phyloP scores from a whole-genome alignment of 1,284 basidiomycete genomes.

The Apiotrichum akiyoshidainum region DNA sequence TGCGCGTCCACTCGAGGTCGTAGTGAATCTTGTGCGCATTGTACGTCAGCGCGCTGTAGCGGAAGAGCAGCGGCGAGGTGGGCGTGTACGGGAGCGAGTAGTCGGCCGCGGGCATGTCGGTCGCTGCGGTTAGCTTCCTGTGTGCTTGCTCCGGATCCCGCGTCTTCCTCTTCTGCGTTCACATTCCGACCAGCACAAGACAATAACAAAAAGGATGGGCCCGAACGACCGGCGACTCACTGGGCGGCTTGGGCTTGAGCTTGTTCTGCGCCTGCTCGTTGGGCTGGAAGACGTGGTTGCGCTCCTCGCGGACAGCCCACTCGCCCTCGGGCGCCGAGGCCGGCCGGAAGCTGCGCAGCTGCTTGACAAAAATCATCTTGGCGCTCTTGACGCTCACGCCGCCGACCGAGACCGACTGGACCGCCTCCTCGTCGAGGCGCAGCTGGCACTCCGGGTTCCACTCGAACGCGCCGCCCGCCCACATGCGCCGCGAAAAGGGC shows the following conservation, averaged over 20 bases:
- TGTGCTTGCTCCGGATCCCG: no score
- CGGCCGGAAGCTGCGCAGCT: slow-evolving; percentile 44
- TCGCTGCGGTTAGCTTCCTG: slow-evolving; percentile 12
- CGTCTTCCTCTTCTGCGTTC: no score
- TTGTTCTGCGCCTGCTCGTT: slow-evolving; percentile 8
- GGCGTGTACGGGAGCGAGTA: slow-evolving; percentile 62
- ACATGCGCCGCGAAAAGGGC: slow-evolving; percentile 75
- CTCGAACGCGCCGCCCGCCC: slow-evolving; percentile 70
- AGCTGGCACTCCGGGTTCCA: slow-evolving; percentile 58
- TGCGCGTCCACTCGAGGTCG: slow-evolving; percentile 58
- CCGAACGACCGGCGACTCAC: no score
- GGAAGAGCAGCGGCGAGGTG: slow-evolving; percentile 68
- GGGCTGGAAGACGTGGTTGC: slow-evolving; percentile 70
- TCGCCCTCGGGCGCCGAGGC: slow-evolving; percentile 54
- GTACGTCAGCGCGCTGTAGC: slow-evolving; percentile 75
- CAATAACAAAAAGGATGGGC: no score
- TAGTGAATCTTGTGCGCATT: slow-evolving; percentile 51
- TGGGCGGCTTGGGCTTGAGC: slow-evolving; percentile 11
- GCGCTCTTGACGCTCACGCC: slow-evolving; percentile 65
- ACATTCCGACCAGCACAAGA: no score
- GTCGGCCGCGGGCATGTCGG: slow-evolving; percentile 51
- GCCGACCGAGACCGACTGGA: slow-evolving; percentile 56
- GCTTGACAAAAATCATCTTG: slow-evolving; percentile 71
- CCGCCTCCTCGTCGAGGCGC: slow-evolving; percentile 58
- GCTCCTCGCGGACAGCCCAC: slow-evolving; percentile 60